phyloP scores from a whole-genome alignment of 495 filamentous ascomycete species.

The Aeminium ludgeri region DNA sequence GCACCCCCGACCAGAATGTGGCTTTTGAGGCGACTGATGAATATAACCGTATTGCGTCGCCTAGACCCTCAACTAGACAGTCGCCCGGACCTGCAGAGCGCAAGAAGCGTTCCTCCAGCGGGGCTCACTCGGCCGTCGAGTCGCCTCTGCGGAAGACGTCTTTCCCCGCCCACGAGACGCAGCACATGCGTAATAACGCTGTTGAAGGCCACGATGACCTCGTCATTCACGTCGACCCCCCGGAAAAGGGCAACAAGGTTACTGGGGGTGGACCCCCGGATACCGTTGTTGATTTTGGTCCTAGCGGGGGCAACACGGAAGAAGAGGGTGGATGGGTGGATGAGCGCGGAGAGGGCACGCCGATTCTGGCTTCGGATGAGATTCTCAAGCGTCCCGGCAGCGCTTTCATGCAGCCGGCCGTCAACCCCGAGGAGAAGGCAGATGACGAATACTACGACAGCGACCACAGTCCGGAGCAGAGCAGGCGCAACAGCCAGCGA shows the following conservation, averaged over 20 bases:
- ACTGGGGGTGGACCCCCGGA: constrained; percentile 33
- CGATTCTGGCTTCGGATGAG: constrained; percentile 86
- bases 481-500: constrained; percentile 32
- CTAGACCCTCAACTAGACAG: too few relatives aligned
- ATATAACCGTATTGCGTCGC: constrained; percentile 52
- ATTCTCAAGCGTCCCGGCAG: constrained; percentile 56
- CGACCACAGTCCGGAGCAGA: constrained; percentile 19
- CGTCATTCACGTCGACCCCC: constrained; percentile 63
- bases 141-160: constrained; percentile 42
- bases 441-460: constrained; percentile 41
- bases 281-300: constrained; percentile 29
- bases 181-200: constrained; percentile 12
- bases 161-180: constrained; percentile 27
- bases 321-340: constrained; percentile 33
- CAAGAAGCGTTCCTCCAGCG: constrained; percentile 24
- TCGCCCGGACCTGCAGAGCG: constrained; percentile 27
- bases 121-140: constrained; percentile 34
- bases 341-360: constrained; percentile 41
- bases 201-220: constrained; percentile 35
- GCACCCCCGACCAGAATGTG: constrained; percentile 38
- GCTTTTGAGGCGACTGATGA: constrained; percentile 68
- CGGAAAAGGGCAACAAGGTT: constrained; percentile 45
- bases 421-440: constrained; percentile 47
- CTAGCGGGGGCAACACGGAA: constrained; percentile 31
- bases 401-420: constrained; percentile 51